These are phyloP conservation scores for rapeseed (Brassica napus) DNA, from an alignment of 345 rosid species.

Conservation along the genomic window Da-Ae NC_063434.1:2106001-2106500, in stretches of 20 bases:
- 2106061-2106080: conserved; percentile 70
- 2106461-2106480: conserved; percentile 76
- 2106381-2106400: conserved; percentile 75
- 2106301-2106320: conserved; percentile 73
- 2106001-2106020: no score
- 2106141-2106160: conserved; percentile 76
- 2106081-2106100: conserved; percentile 70
- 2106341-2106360: conserved; percentile 71
- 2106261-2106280: conserved; percentile 81
- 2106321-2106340: conserved; percentile 63
- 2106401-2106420: conserved; percentile 73
- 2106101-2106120: conserved; percentile 75
- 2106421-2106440: conserved; percentile 71
- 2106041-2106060: not conserved
- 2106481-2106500: conserved; percentile 76
- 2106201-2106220: conserved; percentile 89
- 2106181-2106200: conserved; percentile 76
- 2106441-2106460: conserved; percentile 77
- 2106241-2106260: conserved; percentile 74
- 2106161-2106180: conserved; percentile 66
- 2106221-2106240: conserved; percentile 75
- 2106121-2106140: conserved; percentile 71
- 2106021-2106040: not conserved
- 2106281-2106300: conserved; percentile 77
- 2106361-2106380: conserved; percentile 69